Conservation (phyloP, 2,329 filamentous ascomycete genomes). For the Exophiala alcalophila region DNA sequence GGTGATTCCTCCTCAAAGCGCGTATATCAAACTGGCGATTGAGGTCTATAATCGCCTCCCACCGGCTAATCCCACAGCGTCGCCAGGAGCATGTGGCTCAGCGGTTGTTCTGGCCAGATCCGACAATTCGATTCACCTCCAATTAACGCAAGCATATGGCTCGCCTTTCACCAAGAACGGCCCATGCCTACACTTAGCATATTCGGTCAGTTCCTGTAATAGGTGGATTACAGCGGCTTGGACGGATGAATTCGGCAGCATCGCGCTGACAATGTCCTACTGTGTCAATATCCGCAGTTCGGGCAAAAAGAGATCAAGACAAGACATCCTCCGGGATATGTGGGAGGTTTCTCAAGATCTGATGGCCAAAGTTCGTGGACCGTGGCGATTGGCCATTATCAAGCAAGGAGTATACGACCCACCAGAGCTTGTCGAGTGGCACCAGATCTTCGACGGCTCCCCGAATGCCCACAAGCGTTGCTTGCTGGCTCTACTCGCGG, state of each 20-base stretch:
- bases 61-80: conserved; percentile 37
- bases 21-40: conserved; percentile 51
- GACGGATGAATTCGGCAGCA: conserved; percentile 56
- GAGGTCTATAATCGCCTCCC: conserved; percentile 60
- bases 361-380: conserved; percentile 50
- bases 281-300: conserved; percentile 40
- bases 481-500: conserved; percentile 20
- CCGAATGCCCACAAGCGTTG: conserved; percentile 13
- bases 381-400: conserved; percentile 57
- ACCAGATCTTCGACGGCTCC: conserved; percentile 10
- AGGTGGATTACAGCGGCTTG: conserved; percentile 60
- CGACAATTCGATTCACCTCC: conserved; percentile 50
- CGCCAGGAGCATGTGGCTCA: conserved; percentile 47
- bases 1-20: conserved; percentile 49
- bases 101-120: conserved; percentile 54
- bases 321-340: conserved; percentile 54
- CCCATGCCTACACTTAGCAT: conserved; percentile 58
- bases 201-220: conserved; percentile 54
- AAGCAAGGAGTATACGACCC: conserved; percentile 51
- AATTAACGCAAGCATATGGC: conserved; percentile 54
- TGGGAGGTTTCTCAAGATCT: conserved; percentile 58
- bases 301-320: conserved; percentile 36
- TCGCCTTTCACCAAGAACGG: conserved; percentile 56
- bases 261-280: conserved; percentile 55
- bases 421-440: conserved; percentile 48